Base-by-base conservation (phyloP, 2,329 filamentous ascomycete species). In the Parafenestella ontariensis region DNA sequence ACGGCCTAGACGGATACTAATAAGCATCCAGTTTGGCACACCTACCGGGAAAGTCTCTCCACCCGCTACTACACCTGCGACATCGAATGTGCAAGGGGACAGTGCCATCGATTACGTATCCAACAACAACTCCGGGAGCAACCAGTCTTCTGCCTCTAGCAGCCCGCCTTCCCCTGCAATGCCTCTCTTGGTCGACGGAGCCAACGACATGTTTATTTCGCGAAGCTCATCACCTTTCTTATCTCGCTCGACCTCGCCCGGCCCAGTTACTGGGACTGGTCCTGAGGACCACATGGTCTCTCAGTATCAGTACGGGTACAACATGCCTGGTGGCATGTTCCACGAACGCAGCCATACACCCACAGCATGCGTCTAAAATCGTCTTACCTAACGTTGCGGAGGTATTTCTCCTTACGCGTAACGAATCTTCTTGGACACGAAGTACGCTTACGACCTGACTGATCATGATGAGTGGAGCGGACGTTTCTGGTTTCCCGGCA, bases 11-110 rank as follows among this genome's bases (percentile, higher is more conserved):
- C 69, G 71, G 70, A 69, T 70, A 70, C 74, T 78, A 76, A 79
- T 74, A 65, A 54, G 69, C 64, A 65, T 68, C 62, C 72, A 83
- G 82, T 84, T 80, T 75, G 82, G 82, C 52, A 82, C 81, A 48
- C 69, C 72, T 50, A 70, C 70, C 54, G 72, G 76, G 31, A 80
- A 79, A 68, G 71, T 68, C 36, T 74, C 77, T 52, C 70, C 74
- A 4, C 69, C 71, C 49, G 64, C 53, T 26, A 63, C 65, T 18
- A 70, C 70, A 29, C 67, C 69, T 36, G 49, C 64, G 15, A 54
- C 58, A 15, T 13, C 20, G 8, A 68, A 65, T 47, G 36, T 58
- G 13, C 56, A 66, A 36, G 67, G 55, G 26, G 73, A 76, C 54
- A 69, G 73, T 42, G 61, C 69, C 41, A 48, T 52, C 21, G 74